Percentiles rank a stretch among this genome's conserved stretches.
These are phyloP conservation scores for Tetraselmis chui DNA, from an alignment of 139 green algal species.

Conservation along the genomic window DNA sequence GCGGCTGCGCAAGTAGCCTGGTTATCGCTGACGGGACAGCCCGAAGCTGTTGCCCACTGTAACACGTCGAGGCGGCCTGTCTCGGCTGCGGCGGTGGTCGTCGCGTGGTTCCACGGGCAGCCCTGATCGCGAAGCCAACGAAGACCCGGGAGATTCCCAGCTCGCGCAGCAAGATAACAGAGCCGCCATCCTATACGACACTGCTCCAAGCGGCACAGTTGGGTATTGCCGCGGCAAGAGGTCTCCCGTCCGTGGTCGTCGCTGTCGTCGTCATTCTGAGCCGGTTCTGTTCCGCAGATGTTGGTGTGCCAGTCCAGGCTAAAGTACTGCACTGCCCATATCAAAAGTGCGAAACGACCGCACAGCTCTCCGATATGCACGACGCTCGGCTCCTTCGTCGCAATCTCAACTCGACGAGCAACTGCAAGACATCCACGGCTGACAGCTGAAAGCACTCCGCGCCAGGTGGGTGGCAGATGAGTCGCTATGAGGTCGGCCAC, in stretches of 20 bases:
- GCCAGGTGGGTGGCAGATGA: too few species aligned
- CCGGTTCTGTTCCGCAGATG: background rate
- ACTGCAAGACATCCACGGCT: too few species aligned
- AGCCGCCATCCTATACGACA: background rate
- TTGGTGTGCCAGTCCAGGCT: background rate
- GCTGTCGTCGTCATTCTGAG: background rate
- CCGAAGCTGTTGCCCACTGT: background rate
- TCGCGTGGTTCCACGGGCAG: background rate
- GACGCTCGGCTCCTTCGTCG: too few species aligned
- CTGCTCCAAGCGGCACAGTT: background rate
- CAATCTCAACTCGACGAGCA: too few species aligned
- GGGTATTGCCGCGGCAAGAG: background rate
- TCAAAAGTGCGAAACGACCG: background rate
- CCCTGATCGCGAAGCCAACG: background rate
- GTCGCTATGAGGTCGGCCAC: too few species aligned
- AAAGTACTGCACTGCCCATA: background rate
- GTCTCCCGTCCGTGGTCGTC: background rate
- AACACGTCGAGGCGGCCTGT: background rate
- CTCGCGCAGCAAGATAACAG: background rate
- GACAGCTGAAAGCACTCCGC: too few species aligned
- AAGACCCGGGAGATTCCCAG: background rate
- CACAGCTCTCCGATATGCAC: too few species aligned
- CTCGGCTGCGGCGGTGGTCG: background rate
- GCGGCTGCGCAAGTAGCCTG: too few species aligned
- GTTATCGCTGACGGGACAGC: background rate